A percentile compares a stretch with the other conserved stretches of the same genome.
These are phyloP conservation scores for Phytophthora pinifolia DNA, from an alignment of 352 stramenopile genomes.

Conservation along the genomic window DNA sequence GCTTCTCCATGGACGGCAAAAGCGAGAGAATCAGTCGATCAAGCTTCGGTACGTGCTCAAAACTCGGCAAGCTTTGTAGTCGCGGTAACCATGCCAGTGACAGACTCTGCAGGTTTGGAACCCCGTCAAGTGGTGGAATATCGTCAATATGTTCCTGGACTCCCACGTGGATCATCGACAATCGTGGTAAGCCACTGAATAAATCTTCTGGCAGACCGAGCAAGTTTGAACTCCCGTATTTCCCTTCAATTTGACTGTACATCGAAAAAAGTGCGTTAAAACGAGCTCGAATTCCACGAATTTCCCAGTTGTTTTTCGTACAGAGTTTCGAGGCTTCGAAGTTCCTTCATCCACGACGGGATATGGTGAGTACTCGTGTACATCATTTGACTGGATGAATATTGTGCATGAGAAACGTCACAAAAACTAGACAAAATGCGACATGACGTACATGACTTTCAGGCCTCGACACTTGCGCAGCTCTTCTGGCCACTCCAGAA, in stretches of 20 bases:
- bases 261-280: neutral
- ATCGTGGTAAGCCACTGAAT: constrained; percentile 22
- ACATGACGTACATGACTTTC: constrained; percentile 32
- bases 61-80: constrained; percentile 17
- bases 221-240: constrained; percentile 12
- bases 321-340: constrained; percentile 15
- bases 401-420: neutral
- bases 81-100: constrained; percentile 21
- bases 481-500: constrained; percentile 25
- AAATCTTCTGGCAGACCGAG: constrained; percentile 14
- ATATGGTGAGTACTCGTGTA: constrained; percentile 26
- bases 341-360: constrained; percentile 21
- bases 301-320: too few species aligned
- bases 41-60: constrained; percentile 16
- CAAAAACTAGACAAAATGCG: neutral
- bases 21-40: constrained; percentile 14
- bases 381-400: constrained; percentile 17
- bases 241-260: constrained; percentile 14
- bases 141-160: constrained; percentile 16
- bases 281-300: constrained; percentile 1
- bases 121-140: constrained; percentile 18
- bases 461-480: constrained; percentile 27
- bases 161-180: constrained; percentile 20
- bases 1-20: constrained; percentile 8
- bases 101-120: constrained; percentile 22